Evolutionary conservation across 495 filamentous ascomycete species (phyloP), one percentile per base, ranked within the genome.

Genomic region (Bryoglossum gracile): DNA sequence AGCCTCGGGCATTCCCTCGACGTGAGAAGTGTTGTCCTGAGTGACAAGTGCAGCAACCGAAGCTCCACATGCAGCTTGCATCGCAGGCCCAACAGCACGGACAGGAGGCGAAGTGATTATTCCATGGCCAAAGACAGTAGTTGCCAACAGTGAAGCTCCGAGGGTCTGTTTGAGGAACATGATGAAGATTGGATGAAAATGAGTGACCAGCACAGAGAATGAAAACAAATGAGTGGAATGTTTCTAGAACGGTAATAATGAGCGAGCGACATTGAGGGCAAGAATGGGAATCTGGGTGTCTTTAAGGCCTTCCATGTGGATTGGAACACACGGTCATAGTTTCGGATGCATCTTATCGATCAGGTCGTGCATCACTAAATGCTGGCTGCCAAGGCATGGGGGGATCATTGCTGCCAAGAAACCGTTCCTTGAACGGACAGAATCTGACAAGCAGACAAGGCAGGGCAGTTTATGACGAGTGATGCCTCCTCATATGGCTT

Each of bases 1-100:
- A 18, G 75, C 68, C 53, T 83, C 75, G n/a, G 82, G 67, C 33
- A 82, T 69, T 9, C 76, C 77, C 57, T 87, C 81, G 16, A 85
- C 69, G 65, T 86, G 84, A 42, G 77, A 80, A 46, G 82, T 82
- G 63, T 76, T 73, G 71, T 85, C 81, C 22, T 71, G 60, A 39
- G 65, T 58, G 64, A 85, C 77, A 65, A 80, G 80, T 59, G 69
- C 66, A 46, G 71, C 69, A 56, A 84, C 73, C 54, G 81, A 75
- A 48, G 70, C 62, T 36, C 84, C 82, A 60, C 84, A 88, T 23
- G 74, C 76, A 1, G 75, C 65, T 19, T 66, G 53, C 54, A 82
- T 81, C 39, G 79, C 77, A 24, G 68, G 43, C 24, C 84, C 83
- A 4, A 81, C 80, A 47, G 69, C 64, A 51, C 84, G 81, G 40